These are phyloP conservation scores for Zanthoxylum bungeanum DNA, from an alignment of 345 rosid genomes.

Conservation along the genomic window DNA sequence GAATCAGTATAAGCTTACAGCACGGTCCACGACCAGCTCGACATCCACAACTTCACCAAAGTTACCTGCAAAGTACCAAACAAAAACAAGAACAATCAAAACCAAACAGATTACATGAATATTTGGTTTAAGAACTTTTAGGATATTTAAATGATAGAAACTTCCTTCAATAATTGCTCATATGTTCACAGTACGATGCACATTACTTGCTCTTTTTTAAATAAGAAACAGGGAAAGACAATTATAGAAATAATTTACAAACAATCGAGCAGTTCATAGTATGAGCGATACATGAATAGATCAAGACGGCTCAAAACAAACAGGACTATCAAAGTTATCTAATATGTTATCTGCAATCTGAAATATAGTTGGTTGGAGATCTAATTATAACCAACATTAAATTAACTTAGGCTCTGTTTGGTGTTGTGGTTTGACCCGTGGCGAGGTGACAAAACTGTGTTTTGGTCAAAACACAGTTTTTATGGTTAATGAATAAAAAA, in stretches of 20 bases:
- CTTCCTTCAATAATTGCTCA: background rate
- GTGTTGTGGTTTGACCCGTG: no score
- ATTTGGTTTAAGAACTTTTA: background rate
- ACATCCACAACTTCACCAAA: constrained; percentile 89
- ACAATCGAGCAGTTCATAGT: background rate
- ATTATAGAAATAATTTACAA: background rate
- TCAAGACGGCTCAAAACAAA: background rate
- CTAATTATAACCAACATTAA: no score
- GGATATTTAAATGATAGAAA: background rate
- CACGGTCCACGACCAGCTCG: constrained; percentile 84
- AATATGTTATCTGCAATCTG: background rate
- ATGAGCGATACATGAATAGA: background rate
- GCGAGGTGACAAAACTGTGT: no score
- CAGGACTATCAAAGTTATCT: background rate
- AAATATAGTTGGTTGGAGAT: background rate
- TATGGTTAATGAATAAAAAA: no score
- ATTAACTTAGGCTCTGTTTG: no score
- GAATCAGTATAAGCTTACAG: constrained; percentile 48
- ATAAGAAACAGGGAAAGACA: background rate
- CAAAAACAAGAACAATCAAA: background rate
- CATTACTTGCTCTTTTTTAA: background rate
- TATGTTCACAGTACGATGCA: background rate
- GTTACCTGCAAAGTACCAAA: constrained; percentile 47
- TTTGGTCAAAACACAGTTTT: no score
- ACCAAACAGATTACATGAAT: background rate